Conservation (phyloP, 2,329 filamentous ascomycete genomes). For the Clarireedia homoeocarpa region DNA sequence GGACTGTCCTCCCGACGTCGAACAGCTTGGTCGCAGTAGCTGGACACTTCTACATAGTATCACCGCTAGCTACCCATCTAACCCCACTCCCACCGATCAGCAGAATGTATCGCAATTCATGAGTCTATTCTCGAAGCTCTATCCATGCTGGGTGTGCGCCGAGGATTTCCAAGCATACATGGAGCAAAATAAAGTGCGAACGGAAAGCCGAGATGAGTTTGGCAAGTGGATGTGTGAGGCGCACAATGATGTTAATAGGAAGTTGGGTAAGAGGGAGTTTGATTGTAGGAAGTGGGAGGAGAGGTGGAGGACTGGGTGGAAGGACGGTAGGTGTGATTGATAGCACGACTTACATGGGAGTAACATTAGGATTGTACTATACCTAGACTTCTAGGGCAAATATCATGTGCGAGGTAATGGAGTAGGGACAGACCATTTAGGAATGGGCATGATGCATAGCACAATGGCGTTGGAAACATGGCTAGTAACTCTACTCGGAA, state of each 20-base stretch:
- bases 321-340: slow-evolving; percentile 50
- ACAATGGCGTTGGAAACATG: too few relatives aligned
- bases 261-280: slow-evolving; percentile 84
- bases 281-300: slow-evolving; percentile 90
- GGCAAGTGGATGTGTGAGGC: slow-evolving; percentile 78
- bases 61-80: slow-evolving; percentile 73
- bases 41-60: slow-evolving; percentile 95
- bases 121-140: slow-evolving; percentile 71
- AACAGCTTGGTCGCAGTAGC: slow-evolving; percentile 73
- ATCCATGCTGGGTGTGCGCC: slow-evolving; percentile 94
- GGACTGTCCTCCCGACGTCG: slow-evolving; percentile 88
- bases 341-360: not conserved
- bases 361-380: not conserved
- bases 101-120: slow-evolving; percentile 72
- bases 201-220: slow-evolving; percentile 58
- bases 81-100: slow-evolving; percentile 62
- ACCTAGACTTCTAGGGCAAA: too few relatives aligned
- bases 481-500: too few relatives aligned
- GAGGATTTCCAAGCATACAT: slow-evolving; percentile 86
- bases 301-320: slow-evolving; percentile 88
- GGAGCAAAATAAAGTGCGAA: slow-evolving; percentile 50
- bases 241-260: slow-evolving; percentile 81
- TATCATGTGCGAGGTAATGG: too few relatives aligned
- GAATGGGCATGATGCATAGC: too few relatives aligned
- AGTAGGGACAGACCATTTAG: too few relatives aligned